Evolutionary conservation across 805 yeast genomes (phyloP), one percentile per base, ranked within the genome.

Genomic region (Candida railenensis): DNA sequence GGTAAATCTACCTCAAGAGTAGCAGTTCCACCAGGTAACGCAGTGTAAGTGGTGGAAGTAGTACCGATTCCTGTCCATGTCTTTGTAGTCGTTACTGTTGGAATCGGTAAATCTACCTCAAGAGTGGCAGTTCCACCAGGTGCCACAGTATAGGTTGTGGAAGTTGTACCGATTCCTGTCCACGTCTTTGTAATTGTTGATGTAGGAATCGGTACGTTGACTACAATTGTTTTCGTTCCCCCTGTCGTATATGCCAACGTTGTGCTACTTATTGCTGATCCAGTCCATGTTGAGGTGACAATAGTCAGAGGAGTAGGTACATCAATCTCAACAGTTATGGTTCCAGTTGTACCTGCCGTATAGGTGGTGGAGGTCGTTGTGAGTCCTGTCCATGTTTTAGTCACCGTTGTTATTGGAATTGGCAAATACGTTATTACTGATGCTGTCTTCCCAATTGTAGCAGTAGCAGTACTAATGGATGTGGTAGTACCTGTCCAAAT

Each of bases 21-120:
- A 22, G 34, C 46, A 7, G 50, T 49, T 2, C 37, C 47, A 42
- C 46, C 49, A 21, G 48, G 42, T 2, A 42, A n/a, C 7, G 40
- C 40, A 14, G 40, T 16, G n/a, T 22, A 40, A 37, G 56, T 49
- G 16, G 36, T 33, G 14, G 48, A 44, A 5, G 48, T 34, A 16
- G 47, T 47, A n/a, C 37, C 46, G 11, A 41, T 3, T 7, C 59
- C 58, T 3, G 58, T 50, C 53, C 55, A 53, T 1, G 57, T 51
- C 37, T 42, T 45, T 7, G 50, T 45, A 8, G 32, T 50, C 9
- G 39, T 36, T 5, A 21, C 14, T 5, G n/a, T 21, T 8, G 42
- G 33, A 8, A 12, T 14, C 5, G 42, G 42, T 7, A 39, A 33
- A 4, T 39, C 42, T 11, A 39, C 22, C 9, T 15, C 20, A 15